A percentile compares a stretch with the other conserved stretches of the same genome.
Conservation (phyloP, 2,329 filamentous ascomycete genomes). For the Tolypocladium tundrense region DNA sequence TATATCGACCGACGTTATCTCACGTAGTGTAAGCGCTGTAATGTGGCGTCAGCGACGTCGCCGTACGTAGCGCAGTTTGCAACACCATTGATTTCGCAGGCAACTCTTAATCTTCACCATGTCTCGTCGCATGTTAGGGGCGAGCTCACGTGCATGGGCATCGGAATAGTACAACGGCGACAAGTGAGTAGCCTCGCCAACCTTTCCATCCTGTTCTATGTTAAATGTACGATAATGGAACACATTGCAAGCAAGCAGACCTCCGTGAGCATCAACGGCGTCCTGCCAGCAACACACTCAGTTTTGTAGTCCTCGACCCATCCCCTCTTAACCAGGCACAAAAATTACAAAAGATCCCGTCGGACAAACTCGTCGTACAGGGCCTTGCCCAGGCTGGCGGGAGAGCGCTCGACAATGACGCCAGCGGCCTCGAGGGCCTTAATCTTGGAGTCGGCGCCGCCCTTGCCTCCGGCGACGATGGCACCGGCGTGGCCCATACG, state of each 20-base stretch:
- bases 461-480: constrained; percentile 95
- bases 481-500: constrained; percentile 98
- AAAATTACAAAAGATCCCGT: constrained; percentile 76
- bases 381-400: constrained; percentile 84
- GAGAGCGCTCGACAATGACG: constrained; percentile 92
- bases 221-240: constrained; percentile 19
- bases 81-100: neutral
- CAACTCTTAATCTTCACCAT: neutral
- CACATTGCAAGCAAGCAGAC: constrained; percentile 14
- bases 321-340: neutral
- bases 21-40: neutral
- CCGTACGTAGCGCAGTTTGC: neutral
- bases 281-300: constrained; percentile 10
- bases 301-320: constrained; percentile 1
- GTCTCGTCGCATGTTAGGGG: neutral
- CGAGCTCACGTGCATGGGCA: neutral
- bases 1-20: neutral
- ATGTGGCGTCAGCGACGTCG: neutral
- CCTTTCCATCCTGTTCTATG: constrained; percentile 17
- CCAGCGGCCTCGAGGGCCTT: constrained; percentile 84
- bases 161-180: neutral
- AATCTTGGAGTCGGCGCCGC: constrained; percentile 97
- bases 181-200: neutral
- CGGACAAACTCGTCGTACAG: constrained; percentile 93
- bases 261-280: constrained; percentile 10